A percentile compares a stretch with the other conserved stretches of the same genome.
phyloP scores from a whole-genome alignment of 176 grass and related monocot species.

The Juncus effusus region DNA sequence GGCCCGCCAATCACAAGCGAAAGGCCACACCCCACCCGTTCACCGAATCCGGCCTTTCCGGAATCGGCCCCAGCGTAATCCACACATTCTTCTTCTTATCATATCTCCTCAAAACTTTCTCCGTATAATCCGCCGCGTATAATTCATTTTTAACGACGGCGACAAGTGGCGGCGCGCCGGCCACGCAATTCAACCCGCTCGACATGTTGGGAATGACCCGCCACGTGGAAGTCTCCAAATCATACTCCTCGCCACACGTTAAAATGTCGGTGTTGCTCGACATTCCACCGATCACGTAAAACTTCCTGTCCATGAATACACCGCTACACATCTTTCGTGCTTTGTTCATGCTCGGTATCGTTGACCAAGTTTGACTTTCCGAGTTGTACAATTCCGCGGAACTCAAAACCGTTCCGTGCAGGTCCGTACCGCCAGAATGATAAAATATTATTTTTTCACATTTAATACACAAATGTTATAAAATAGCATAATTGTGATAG shows the following conservation, averaged over 20 bases:
- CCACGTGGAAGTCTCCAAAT: conserved; percentile 44
- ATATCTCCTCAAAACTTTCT: conserved; percentile 59
- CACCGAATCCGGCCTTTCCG: conserved; percentile 61
- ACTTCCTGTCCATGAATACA: conserved; percentile 75
- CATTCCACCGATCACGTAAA: conserved; percentile 69
- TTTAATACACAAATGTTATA: no score
- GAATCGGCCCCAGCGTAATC: conserved; percentile 64
- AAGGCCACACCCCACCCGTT: conserved; percentile 89
- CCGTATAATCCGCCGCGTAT: conserved; percentile 61
- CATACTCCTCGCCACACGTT: conserved; percentile 78
- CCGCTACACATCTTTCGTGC: conserved; percentile 64
- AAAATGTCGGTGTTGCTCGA: conserved; percentile 39
- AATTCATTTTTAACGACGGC: conserved; percentile 75
- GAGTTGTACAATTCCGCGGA: conserved; percentile 81
- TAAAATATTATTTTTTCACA: no score
- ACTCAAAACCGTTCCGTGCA: conserved; percentile 34
- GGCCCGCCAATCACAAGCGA: conserved; percentile 74
- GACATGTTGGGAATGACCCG: conserved; percentile 61
- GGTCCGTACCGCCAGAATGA: conserved; percentile 38
- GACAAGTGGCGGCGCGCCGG: conserved; percentile 58
- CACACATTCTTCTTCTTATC: conserved; percentile 72
- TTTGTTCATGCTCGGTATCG: conserved; percentile 57
- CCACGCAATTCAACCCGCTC: conserved; percentile 42
- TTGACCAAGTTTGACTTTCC: conserved; percentile 47
- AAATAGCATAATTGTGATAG: no score